phyloP scores from a whole-genome alignment of 2,329 filamentous ascomycete species.

The Stachybotrys chlorohalonatus region DNA sequence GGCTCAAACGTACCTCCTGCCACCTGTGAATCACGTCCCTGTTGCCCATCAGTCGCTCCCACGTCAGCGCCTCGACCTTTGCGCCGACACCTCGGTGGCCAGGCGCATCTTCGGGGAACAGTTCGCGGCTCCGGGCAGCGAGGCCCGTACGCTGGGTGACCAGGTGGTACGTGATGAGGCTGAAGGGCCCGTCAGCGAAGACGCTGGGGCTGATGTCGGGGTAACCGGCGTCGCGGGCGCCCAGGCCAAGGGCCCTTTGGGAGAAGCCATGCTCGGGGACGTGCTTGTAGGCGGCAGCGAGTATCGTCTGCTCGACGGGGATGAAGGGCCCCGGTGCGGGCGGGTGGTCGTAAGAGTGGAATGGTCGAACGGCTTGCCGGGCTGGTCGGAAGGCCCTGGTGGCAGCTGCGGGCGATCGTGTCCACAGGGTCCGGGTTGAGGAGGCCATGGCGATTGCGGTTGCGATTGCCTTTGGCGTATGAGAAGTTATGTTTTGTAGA shows the following conservation, averaged over 20 bases:
- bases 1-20: conserved; percentile 62
- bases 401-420: background rate
- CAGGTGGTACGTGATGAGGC: conserved; percentile 72
- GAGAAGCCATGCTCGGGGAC: conserved; percentile 82
- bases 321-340: conserved; percentile 53
- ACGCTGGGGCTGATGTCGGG: conserved; percentile 79
- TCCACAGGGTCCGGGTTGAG: background rate
- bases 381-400: background rate
- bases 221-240: conserved; percentile 77
- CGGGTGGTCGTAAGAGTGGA: conserved; percentile 66
- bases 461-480: too few relatives aligned
- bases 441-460: background rate
- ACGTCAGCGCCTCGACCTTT: conserved; percentile 62
- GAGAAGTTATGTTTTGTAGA: too few relatives aligned
- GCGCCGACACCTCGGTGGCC: conserved; percentile 39
- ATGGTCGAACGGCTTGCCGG: conserved; percentile 23
- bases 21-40: conserved; percentile 62
- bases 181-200: conserved; percentile 71
- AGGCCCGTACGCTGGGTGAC: conserved; percentile 56
- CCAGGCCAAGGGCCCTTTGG: conserved; percentile 59
- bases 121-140: conserved; percentile 24
- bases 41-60: conserved; percentile 73
- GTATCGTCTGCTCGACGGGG: conserved; percentile 62
- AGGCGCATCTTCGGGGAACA: conserved; percentile 26
- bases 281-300: conserved; percentile 70